Evolutionary conservation across 495 filamentous ascomycete species (phyloP), one percentile per base, ranked within the genome.

Genomic region (Chlorociboria aeruginascens): DNA sequence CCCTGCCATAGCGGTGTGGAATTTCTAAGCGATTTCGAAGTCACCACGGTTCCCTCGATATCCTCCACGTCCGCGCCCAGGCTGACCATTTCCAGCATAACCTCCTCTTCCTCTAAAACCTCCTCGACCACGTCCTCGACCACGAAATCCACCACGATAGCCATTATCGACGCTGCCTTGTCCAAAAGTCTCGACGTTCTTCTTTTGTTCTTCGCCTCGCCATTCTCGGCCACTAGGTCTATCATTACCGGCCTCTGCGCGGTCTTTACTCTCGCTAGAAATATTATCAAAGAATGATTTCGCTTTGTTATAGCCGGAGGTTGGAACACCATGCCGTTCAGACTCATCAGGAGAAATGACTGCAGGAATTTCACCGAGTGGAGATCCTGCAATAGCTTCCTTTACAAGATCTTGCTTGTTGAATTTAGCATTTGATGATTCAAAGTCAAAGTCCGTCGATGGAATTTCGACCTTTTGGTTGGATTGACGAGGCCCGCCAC

Each of bases 111-210:
- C 73, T 35, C 80, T 67, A 45, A 68, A 66, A 38, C 74, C 69
- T 11, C 48, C 47, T 46, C 72, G 70, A 14, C 83, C 81, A 60
- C 81, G 76, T 25, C 82, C 81, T 42, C 83, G 72, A 36, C 82
- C 79, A 40, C 72, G 63, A 59, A 77, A 86, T 46, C 79, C 83
- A 46, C 85, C 82, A 11, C 86, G 78, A 57, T 85, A 89, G 6
- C 83, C 79, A 49, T 73, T 76, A 58, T 99, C 92, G 13, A 99
- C 90, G 55, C 87, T 95, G 37, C 90, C 89, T 64, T 95, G 87
- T n/a, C 92, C 92, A 56, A 99, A 99, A 0, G 92, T 99, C 67
- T 99, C 92, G 49, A 99, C 79, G 61, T 99, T 99, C 64, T 86
- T 86, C 65, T 83, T 88, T 54, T 88, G 82, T 62, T 99, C 92